Conservation (phyloP, 108 stramenopile genomes). For the Conticribra guillardii region DNA sequence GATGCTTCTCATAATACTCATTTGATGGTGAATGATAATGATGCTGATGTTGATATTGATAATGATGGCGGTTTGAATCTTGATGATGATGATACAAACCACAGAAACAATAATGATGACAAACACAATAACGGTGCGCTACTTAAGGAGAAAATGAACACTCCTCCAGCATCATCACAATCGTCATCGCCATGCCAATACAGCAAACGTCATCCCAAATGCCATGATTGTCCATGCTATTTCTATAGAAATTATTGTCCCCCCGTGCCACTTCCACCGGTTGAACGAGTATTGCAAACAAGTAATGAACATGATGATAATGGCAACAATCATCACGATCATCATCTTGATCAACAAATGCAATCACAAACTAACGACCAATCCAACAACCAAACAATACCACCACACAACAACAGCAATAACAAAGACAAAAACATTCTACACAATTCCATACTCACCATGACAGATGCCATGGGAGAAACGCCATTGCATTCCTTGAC, state of each 20-base stretch:
- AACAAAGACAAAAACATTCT: background rate
- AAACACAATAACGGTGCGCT: no score
- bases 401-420: background rate
- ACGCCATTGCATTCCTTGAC: constrained; percentile 35
- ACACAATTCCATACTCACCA: constrained; percentile 38
- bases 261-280: constrained; percentile 10
- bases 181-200: no score
- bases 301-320: constrained; percentile 5
- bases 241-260: constrained; percentile 25
- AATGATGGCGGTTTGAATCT: no score
- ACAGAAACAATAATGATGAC: background rate
- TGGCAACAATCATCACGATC: no score
- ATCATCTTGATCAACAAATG: no score
- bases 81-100: background rate
- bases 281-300: constrained; percentile 1
- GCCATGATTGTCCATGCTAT: constrained; percentile 8
- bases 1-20: constrained; percentile 19
- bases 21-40: constrained; percentile 1
- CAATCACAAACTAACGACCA: background rate
- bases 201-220: no score
- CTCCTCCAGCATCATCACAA: no score
- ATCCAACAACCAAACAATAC: background rate
- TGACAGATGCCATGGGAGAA: constrained; percentile 35
- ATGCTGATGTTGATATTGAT: background rate
- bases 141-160: no score